Percentiles rank a stretch among this genome's conserved stretches.
Evolutionary conservation across 768 basidiomycete species (phyloP).

Genomic region (Strobilomyces confusus): DNA sequence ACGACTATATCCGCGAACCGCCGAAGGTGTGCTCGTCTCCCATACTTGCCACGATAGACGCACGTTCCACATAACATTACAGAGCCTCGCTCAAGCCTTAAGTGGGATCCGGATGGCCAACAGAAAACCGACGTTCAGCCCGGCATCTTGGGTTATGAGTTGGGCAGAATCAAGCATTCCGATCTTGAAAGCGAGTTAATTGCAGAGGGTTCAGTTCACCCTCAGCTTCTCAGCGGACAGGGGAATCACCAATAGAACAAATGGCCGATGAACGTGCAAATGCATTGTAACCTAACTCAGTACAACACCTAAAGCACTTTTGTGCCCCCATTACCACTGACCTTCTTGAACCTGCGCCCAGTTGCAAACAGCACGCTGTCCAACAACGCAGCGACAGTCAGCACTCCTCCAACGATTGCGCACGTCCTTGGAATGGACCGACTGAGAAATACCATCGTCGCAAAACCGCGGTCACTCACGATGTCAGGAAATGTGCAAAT

Average conservation of each 20-base stretch:
- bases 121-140: constrained; percentile 1
- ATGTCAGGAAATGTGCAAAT: constrained; percentile 97
- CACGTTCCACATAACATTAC: constrained; percentile 14
- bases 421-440: constrained; percentile 60
- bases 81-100: constrained; percentile 7
- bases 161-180: constrained; percentile 18
- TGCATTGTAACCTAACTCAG: constrained; percentile 2
- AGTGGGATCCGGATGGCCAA: constrained; percentile 19
- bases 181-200: constrained; percentile 15
- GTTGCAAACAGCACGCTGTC: constrained; percentile 88
- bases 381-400: constrained; percentile 88
- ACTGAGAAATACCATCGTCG: neutral
- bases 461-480: constrained; percentile 51
- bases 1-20: constrained; percentile 31
- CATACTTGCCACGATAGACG: neutral
- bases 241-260: constrained; percentile 3
- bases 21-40: constrained; percentile 19
- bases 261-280: constrained; percentile 16
- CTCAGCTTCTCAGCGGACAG: neutral
- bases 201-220: constrained; percentile 24
- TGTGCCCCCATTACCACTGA: constrained; percentile 28
- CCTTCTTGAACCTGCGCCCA: constrained; percentile 68
- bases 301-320: constrained; percentile 30
- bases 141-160: constrained; percentile 4
- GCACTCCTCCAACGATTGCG: constrained; percentile 95